Conservation (phyloP, 768 basidiomycete species). For the Lactarius quietus region DNA sequence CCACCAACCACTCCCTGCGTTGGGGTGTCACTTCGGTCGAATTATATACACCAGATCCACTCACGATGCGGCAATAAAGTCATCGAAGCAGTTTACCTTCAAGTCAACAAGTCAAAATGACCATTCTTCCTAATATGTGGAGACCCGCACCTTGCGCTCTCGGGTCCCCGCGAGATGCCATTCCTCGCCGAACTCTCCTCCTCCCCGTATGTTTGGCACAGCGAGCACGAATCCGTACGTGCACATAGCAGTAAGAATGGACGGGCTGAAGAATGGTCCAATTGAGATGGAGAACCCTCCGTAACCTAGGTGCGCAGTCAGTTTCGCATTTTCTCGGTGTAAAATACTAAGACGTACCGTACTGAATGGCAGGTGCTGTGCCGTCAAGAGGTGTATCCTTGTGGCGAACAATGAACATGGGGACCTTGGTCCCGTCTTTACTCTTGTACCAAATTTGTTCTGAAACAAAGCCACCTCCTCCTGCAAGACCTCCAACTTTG, state of each 20-base stretch:
- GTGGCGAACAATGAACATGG: slow-evolving; percentile 83
- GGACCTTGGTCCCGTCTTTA: slow-evolving; percentile 76
- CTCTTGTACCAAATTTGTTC: slow-evolving; percentile 77
- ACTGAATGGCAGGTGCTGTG: slow-evolving; percentile 72
- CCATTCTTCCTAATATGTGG: neutral
- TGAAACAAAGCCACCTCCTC: slow-evolving; percentile 63
- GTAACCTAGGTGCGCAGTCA: slow-evolving; percentile 46
- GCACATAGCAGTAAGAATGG: slow-evolving; percentile 70
- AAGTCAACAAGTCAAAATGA: neutral
- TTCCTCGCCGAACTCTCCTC: slow-evolving; percentile 78
- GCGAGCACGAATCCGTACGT: slow-evolving; percentile 67
- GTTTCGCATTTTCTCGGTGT: neutral
- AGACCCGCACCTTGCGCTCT: slow-evolving; percentile 56
- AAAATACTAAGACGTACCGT: slow-evolving; percentile 44
- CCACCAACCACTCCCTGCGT: slow-evolving; percentile 63
- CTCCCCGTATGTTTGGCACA: slow-evolving; percentile 47
- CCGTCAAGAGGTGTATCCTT: slow-evolving; percentile 68
- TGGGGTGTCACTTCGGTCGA: neutral
- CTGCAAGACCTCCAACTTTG: slow-evolving; percentile 51
- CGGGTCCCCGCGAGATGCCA: slow-evolving; percentile 74
- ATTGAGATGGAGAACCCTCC: slow-evolving; percentile 78
- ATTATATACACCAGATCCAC: slow-evolving; percentile 27
- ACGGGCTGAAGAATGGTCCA: slow-evolving; percentile 66
- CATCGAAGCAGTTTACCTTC: slow-evolving; percentile 72
- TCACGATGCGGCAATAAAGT: slow-evolving; percentile 80